Evolutionary conservation across 176 grass and related monocot genomes (phyloP), one percentile per base, ranked within the genome.

Genomic region (Oryza meridionalis): DNA sequence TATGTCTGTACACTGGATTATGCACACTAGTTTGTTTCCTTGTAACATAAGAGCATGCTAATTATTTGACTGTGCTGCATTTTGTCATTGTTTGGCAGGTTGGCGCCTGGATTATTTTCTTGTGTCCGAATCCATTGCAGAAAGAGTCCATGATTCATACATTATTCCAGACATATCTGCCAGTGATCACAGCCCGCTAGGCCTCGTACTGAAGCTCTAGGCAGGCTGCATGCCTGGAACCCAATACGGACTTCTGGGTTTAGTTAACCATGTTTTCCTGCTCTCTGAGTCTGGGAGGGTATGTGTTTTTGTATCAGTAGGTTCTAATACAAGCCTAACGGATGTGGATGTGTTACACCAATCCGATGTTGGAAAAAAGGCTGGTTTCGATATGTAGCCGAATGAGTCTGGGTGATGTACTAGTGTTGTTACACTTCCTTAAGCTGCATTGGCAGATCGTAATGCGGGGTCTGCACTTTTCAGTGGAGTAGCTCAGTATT

Each of bases 91-190:
- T 21, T 49, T 71, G 9, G 1, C 76, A 93, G 91, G 88, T 46
- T 93, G 91, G 91, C 88, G 91, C 24, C 69, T 90, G 75, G 91
- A 93, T 62, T 93, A 93, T 78, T 93, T 90, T 43, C 91, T 93
- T 33, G 88, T 93, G 44, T 93, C 92, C 1, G 79, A 90, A 3
- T 90, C 85, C 12, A 69, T 93, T 9, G 70, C 51, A 0, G 88
- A 86, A 38, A 83, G 75, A 33, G 86, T 90, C 16, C 89, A 90
- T 6, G 92, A 93, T 43, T 93, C 92, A 0, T 93, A 93, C 35
- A 88, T 88, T 76, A 79, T 90, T 49, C 86, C 92, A 6, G 88
- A 93, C 67, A 65, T 93, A 21, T 75, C 85, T 64, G 86, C 88
- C 2, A 90, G 92, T 63, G 92, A 93, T 70, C 92, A 93, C 80